Base-by-base conservation (phyloP, 495 filamentous ascomycete species). In the Neurospora sp. region DNA sequence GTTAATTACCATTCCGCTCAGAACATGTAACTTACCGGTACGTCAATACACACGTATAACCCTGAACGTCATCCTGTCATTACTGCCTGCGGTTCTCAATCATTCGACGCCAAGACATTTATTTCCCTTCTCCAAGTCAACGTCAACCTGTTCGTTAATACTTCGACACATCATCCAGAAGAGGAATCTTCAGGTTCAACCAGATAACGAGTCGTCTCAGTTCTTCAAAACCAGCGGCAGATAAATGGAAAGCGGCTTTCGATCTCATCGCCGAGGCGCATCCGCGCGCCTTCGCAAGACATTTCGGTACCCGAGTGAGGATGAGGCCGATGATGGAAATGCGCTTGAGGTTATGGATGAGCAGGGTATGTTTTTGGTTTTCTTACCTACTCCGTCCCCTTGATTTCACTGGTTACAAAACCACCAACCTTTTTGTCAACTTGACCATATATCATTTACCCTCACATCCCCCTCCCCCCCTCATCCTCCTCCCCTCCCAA, bases 301-400 rank as follows among this genome's bases (percentile, higher is more conserved):
- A 14, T 91, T 92, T 79, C 86, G 83, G 16, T 91, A 91, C 82
- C 87, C 89, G 4, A 80, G 83, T 59, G 89, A 90, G 76, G 82
- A 82, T 9, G 83, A 84, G 69, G 70, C 71, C 27, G 70, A 71
- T 71, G 53, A 61, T 35, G 39, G 12, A 35, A 27, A 61, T 40
- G 59, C 72, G n/a, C 86, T 84, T 14, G 84, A 88, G 71, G 86
- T 89, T 71, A 76, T 90, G 42, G 90, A 91, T 73, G 90, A 91
- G 78, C 85, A 91, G 85, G 88, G 88, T 89, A 71, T 53, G 1
- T 69, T 68, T 70, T 31, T 61, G 8, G 65, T 68, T 22, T 40
- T 59, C 35, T 0, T 6, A 7, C 5, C n/a, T 39, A 22, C 16
- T 71, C 48, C 14, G 22, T 68, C 39, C 1, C 20, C 2, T 27